Percentiles rank a stretch among this genome's conserved stretches.
These are phyloP conservation scores for Detonula confervacea DNA, from an alignment of 352 stramenopile species.

Conservation along the genomic window DNA sequence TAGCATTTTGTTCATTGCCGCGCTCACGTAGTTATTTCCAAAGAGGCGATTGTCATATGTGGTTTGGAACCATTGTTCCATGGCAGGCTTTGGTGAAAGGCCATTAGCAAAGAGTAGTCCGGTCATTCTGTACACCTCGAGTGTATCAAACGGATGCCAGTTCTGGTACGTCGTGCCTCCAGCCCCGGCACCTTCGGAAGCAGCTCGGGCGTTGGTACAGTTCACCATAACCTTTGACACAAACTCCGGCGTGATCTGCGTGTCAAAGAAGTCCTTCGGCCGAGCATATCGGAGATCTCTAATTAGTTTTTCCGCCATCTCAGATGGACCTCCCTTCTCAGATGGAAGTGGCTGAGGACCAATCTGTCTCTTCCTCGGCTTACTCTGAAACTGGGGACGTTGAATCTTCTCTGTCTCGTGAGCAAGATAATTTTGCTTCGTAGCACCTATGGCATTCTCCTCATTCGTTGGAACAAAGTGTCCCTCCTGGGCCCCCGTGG, in stretches of 20 bases:
- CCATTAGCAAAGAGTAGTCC: constrained; percentile 19
- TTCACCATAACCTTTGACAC: background rate
- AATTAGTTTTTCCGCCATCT: background rate
- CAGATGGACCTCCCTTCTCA: constrained; percentile 4
- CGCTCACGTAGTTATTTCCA: constrained; percentile 11
- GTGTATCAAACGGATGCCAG: constrained; percentile 9
- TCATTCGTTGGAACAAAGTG: constrained; percentile 14
- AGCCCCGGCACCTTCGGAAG: constrained; percentile 13
- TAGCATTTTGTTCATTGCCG: constrained; percentile 1
- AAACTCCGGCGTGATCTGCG: constrained; percentile 6
- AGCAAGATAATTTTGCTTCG: constrained; percentile 5
- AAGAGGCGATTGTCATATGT: background rate
- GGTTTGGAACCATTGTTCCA: background rate
- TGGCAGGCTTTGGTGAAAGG: constrained; percentile 7
- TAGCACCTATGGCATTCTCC: background rate
- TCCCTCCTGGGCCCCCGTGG: background rate
- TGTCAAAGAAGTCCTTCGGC: constrained; percentile 20
- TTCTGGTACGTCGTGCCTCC: constrained; percentile 4
- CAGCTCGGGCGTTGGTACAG: background rate
- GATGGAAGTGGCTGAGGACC: background rate
- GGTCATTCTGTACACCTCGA: constrained; percentile 15
- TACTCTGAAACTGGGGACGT: constrained; percentile 7
- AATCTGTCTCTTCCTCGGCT: too few species aligned
- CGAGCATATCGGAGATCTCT: background rate
- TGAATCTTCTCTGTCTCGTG: constrained; percentile 5